These are phyloP conservation scores for Syzygium aromaticum DNA, from an alignment of 345 rosid species.

Conservation along the genomic window DNA sequence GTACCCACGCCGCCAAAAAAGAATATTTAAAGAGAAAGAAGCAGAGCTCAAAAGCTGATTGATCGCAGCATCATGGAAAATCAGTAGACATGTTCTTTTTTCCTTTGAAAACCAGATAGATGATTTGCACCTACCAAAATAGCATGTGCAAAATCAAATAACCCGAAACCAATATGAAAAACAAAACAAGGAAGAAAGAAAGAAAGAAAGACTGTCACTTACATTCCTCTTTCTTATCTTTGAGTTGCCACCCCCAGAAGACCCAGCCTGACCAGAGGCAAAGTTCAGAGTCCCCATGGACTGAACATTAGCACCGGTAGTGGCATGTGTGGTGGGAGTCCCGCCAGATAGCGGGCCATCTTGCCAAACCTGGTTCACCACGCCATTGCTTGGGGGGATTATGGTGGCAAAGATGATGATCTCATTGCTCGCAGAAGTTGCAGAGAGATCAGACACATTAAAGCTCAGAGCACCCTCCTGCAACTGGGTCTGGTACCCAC, in stretches of 20 bases:
- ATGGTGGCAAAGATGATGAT: constrained; percentile 62
- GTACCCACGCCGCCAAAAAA: background rate
- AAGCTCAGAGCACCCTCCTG: constrained; percentile 54
- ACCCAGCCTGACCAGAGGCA: constrained; percentile 38
- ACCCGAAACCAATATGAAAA: background rate
- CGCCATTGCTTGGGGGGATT: constrained; percentile 21
- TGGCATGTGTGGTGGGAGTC: constrained; percentile 25
- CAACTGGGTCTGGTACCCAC: constrained; percentile 36
- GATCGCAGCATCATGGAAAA: background rate
- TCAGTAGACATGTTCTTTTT: background rate
- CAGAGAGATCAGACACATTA: constrained; percentile 48
- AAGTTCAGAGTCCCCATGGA: constrained; percentile 58
- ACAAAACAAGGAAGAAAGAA: background rate
- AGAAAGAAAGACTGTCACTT: constrained; percentile 15
- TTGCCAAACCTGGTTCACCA: constrained; percentile 81
- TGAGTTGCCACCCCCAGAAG: constrained; percentile 26
- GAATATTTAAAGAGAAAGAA: background rate
- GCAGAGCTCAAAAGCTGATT: background rate
- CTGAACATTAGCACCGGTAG: constrained; percentile 45
- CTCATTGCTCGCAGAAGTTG: constrained; percentile 45
- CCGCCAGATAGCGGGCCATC: constrained; percentile 51
- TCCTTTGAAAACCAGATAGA: background rate
- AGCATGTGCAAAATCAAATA: background rate
- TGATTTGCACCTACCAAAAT: background rate
- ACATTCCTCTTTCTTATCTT: constrained; percentile 48